Evolutionary conservation across 2,329 filamentous ascomycete species (phyloP).

Genomic region (Neonectria coccinea): DNA sequence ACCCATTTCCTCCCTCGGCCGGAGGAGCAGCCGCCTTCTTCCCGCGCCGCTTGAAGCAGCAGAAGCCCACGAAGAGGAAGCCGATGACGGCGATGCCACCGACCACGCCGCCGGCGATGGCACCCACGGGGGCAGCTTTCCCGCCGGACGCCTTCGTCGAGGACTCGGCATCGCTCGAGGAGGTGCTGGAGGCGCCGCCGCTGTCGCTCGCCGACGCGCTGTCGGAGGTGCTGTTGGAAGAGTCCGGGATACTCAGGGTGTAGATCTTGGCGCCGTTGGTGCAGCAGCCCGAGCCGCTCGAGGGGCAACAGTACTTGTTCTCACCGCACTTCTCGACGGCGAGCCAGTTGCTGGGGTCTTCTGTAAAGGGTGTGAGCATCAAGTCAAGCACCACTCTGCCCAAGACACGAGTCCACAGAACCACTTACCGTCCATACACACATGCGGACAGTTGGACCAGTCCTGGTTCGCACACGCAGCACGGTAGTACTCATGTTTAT

Average conservation of each 20-base stretch:
- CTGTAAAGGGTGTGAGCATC: slow-evolving; percentile 7
- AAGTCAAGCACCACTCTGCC: too few species aligned
- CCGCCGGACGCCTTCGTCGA: background rate
- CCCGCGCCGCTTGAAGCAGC: slow-evolving; percentile 29
- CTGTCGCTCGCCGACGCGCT: slow-evolving; percentile 4
- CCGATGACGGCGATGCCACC: slow-evolving; percentile 35
- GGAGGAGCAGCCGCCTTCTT: background rate
- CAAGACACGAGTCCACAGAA: too few species aligned
- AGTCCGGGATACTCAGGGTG: slow-evolving; percentile 28
- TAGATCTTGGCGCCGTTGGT: slow-evolving; percentile 32
- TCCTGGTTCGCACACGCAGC: slow-evolving; percentile 41
- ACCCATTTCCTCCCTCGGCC: background rate
- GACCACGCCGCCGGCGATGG: slow-evolving; percentile 36
- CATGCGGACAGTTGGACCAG: slow-evolving; percentile 37
- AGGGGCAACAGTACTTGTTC: slow-evolving; percentile 41
- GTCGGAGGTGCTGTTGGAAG: background rate
- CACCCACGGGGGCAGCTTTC: slow-evolving; percentile 17
- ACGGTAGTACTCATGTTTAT: slow-evolving; percentile 36
- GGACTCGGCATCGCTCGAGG: background rate
- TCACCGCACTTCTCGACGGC: slow-evolving; percentile 28
- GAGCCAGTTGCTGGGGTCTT: slow-evolving; percentile 30
- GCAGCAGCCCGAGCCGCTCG: slow-evolving; percentile 31
- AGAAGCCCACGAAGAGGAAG: slow-evolving; percentile 29
- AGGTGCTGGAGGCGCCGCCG: background rate
- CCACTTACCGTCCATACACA: slow-evolving; percentile 38